A percentile compares a stretch with the other conserved stretches of the same genome.
phyloP scores from a whole-genome alignment of 257 asterid species.

The Buddleja alternifolia region DNA sequence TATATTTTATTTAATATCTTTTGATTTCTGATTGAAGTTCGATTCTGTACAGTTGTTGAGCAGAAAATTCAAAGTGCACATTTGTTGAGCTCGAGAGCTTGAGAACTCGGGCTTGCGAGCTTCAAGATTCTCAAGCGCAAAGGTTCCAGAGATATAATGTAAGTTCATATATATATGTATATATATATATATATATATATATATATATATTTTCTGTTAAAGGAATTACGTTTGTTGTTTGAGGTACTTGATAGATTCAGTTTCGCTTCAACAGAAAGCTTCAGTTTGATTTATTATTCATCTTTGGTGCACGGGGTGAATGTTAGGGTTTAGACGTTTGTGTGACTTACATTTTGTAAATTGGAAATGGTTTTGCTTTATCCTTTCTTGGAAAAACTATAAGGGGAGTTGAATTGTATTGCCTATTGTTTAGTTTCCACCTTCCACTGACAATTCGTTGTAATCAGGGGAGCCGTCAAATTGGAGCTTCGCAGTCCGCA shows the following conservation, averaged over 20 bases:
- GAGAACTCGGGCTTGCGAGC: too few relatives aligned
- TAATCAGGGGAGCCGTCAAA: conserved; percentile 55
- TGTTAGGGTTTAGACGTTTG: not conserved
- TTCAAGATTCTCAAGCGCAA: not conserved
- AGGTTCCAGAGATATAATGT: conserved; percentile 14
- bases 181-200: too few relatives aligned
- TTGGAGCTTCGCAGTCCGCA: conserved; percentile 53
- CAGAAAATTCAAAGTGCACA: too few relatives aligned
- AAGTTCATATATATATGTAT: conserved; percentile 8
- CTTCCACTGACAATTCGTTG: conserved; percentile 18
- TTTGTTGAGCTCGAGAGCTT: too few relatives aligned
- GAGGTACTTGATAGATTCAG: not conserved
- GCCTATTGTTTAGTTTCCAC: conserved; percentile 22
- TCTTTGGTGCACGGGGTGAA: not conserved
- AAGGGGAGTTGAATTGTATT: not conserved
- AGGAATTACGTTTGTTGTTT: not conserved
- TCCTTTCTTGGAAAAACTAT: not conserved
- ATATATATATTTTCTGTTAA: not conserved
- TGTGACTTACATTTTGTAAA: conserved; percentile 13
- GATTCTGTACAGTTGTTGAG: too few relatives aligned
- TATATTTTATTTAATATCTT: too few relatives aligned
- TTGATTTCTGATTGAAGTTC: too few relatives aligned
- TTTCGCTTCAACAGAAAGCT: not conserved
- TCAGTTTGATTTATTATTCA: not conserved
- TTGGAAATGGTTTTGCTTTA: not conserved